Evolutionary conservation across 23 red algal species (phyloP).

Genomic region (Porphyridium purpureum): DNA sequence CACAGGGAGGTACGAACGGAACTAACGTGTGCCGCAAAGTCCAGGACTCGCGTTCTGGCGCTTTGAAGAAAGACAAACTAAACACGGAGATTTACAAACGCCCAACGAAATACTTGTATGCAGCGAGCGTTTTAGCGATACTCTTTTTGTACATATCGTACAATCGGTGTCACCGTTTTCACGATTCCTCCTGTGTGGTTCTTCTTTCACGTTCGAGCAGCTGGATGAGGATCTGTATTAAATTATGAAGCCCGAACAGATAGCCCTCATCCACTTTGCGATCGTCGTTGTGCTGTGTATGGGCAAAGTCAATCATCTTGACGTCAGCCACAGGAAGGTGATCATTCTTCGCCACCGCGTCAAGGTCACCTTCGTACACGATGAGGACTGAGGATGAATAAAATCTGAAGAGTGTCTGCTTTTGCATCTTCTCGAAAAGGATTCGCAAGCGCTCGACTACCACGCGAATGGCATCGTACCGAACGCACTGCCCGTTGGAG

Average conservation of each 20-base stretch:
- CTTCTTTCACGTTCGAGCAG: too few species aligned
- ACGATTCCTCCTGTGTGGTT: too few species aligned
- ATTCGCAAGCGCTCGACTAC: slow-evolving; percentile 6
- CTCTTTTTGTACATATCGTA: too few species aligned
- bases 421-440: slow-evolving; percentile 13
- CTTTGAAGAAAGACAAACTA: too few species aligned
- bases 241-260: slow-evolving; percentile 13
- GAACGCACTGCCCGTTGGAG: slow-evolving; percentile 14
- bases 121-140: too few species aligned
- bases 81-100: too few species aligned
- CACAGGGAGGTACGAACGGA: too few species aligned
- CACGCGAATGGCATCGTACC: not conserved
- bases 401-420: slow-evolving; percentile 37
- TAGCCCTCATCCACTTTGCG: slow-evolving; percentile 29
- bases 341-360: not conserved
- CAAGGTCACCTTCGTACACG: slow-evolving; percentile 64
- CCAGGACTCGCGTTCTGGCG: too few species aligned
- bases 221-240: too few species aligned
- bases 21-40: too few species aligned
- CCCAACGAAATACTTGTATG: too few species aligned
- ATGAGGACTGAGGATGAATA: slow-evolving; percentile 68
- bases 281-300: slow-evolving; percentile 28
- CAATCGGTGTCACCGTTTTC: too few species aligned
- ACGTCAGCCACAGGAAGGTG: slow-evolving; percentile 15
- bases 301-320: slow-evolving; percentile 90